A percentile compares a stretch with the other conserved stretches of the same genome.
Evolutionary conservation across 2,329 filamentous ascomycete genomes (phyloP).

Genomic region (Clonostachys rhizophaga): DNA sequence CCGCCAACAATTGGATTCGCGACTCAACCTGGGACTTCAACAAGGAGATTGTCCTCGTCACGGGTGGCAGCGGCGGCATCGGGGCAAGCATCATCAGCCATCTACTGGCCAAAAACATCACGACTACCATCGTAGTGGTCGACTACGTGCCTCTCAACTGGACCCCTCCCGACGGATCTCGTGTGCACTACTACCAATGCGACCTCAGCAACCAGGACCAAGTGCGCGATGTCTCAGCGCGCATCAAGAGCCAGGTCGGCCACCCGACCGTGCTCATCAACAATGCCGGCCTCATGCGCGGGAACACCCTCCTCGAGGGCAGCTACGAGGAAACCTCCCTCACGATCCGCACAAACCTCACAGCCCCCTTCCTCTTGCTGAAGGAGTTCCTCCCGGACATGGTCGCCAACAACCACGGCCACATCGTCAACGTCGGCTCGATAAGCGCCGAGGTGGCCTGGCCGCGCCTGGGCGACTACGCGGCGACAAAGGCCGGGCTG

Average conservation of each 20-base stretch:
- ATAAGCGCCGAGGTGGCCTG: constrained; percentile 81
- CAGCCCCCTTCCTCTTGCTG: constrained; percentile 82
- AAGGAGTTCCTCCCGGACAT: constrained; percentile 82
- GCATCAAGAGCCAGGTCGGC: constrained; percentile 81
- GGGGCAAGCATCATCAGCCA: constrained; percentile 77
- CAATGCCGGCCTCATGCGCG: constrained; percentile 82
- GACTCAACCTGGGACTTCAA: constrained; percentile 46
- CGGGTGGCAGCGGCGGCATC: constrained; percentile 82
- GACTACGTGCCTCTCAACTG: constrained; percentile 61
- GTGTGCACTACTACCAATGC: constrained; percentile 73
- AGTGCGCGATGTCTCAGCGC: constrained; percentile 56
- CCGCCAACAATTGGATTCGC: too few relatives aligned
- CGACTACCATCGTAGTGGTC: constrained; percentile 83
- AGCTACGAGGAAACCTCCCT: constrained; percentile 62
- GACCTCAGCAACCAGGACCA: constrained; percentile 73
- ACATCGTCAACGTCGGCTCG: constrained; percentile 85
- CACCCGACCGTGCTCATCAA: constrained; percentile 89
- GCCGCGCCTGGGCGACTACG: constrained; percentile 72
- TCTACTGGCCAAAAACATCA: constrained; percentile 92
- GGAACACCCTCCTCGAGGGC: constrained; percentile 70
- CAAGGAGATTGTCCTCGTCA: constrained; percentile 91
- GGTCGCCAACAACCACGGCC: constrained; percentile 61
- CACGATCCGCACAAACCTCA: constrained; percentile 78
- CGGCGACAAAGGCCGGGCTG: constrained; percentile 84
- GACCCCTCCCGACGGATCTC: constrained; percentile 55